phyloP scores from a whole-genome alignment of 176 grass and related monocot genomes.

The Dendrocalamus sinicus region DNA sequence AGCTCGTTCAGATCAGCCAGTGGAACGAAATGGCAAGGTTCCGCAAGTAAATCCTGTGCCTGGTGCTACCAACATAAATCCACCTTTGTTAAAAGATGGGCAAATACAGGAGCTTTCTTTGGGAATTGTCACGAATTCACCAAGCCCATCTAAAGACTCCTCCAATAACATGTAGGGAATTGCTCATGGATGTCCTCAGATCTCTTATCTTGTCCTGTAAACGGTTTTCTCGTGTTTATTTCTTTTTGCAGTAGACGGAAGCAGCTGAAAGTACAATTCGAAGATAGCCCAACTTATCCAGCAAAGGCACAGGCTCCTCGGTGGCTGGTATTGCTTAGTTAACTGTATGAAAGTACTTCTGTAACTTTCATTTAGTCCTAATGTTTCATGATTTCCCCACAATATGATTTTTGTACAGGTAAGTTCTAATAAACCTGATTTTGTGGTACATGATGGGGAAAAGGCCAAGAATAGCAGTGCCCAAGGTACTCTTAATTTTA shows the following conservation, averaged over 20 bases:
- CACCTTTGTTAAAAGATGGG: conserved; percentile 12
- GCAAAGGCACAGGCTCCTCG: conserved; percentile 30
- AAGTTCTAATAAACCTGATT: conserved; percentile 30
- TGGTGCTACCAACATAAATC: conserved; percentile 3
- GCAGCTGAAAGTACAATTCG: conserved; percentile 41
- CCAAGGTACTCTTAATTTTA: conserved; percentile 45
- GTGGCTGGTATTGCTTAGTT: conserved; percentile 51
- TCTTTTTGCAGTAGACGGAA: conserved; percentile 39
- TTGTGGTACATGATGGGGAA: conserved; percentile 15
- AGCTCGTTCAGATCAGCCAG: conserved; percentile 14
- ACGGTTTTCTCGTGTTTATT: conserved; percentile 15
- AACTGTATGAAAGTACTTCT: background rate
- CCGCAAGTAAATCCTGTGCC: conserved; percentile 32
- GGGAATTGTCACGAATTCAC: background rate
- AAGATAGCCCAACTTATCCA: conserved; percentile 19
- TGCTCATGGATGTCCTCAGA: background rate
- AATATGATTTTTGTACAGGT: conserved; percentile 39
- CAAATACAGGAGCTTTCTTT: conserved; percentile 44
- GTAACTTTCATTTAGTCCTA: conserved; percentile 16
- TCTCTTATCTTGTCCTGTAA: background rate
- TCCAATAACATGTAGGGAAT: conserved; percentile 41
- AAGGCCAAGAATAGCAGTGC: conserved; percentile 23
- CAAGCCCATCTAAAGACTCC: conserved; percentile 23
- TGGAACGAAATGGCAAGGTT: background rate
- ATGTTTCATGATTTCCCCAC: conserved; percentile 4